These are phyloP conservation scores for Diaporthe longicolla DNA, from an alignment of 2,329 filamentous ascomycete species.

Conservation along the genomic window DNA sequence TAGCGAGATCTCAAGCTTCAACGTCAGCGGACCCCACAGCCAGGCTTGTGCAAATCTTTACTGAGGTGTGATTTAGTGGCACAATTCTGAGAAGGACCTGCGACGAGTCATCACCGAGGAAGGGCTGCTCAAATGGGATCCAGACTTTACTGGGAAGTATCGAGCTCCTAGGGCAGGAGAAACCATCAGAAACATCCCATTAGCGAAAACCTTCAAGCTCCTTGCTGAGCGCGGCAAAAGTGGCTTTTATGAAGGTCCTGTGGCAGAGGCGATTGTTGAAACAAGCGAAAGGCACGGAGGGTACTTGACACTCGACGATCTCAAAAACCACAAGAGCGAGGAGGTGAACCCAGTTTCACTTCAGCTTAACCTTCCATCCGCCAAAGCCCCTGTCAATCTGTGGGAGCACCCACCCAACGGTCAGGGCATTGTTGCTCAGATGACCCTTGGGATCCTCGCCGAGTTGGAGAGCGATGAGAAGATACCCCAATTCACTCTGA, in stretches of 20 bases:
- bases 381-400: slow-evolving; percentile 74
- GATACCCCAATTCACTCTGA: slow-evolving; percentile 76
- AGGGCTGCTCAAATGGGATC: slow-evolving; percentile 86
- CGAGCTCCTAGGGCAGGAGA: slow-evolving; percentile 84
- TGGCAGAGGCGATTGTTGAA: slow-evolving; percentile 84
- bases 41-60: neutral
- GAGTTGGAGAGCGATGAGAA: slow-evolving; percentile 82
- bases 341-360: slow-evolving; percentile 41
- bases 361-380: neutral
- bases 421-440: slow-evolving; percentile 92
- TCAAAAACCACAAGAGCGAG: slow-evolving; percentile 79
- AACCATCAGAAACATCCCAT: slow-evolving; percentile 83
- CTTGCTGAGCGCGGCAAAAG: slow-evolving; percentile 84
- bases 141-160: slow-evolving; percentile 74
- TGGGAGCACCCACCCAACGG: slow-evolving; percentile 98
- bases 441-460: slow-evolving; percentile 91
- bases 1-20: slow-evolving; percentile 78
- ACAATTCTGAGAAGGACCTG: slow-evolving; percentile 45
- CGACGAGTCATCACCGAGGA: slow-evolving; percentile 41
- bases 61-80: slow-evolving; percentile 44
- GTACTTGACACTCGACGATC: slow-evolving; percentile 81
- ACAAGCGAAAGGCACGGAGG: slow-evolving; percentile 82
- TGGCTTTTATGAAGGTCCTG: slow-evolving; percentile 88
- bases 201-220: slow-evolving; percentile 83
- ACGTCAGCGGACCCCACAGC: slow-evolving; percentile 78